Evolutionary conservation across 2,329 filamentous ascomycete genomes (phyloP), one percentile per base, ranked within the genome.

Genomic region (Penicillium sp.): DNA sequence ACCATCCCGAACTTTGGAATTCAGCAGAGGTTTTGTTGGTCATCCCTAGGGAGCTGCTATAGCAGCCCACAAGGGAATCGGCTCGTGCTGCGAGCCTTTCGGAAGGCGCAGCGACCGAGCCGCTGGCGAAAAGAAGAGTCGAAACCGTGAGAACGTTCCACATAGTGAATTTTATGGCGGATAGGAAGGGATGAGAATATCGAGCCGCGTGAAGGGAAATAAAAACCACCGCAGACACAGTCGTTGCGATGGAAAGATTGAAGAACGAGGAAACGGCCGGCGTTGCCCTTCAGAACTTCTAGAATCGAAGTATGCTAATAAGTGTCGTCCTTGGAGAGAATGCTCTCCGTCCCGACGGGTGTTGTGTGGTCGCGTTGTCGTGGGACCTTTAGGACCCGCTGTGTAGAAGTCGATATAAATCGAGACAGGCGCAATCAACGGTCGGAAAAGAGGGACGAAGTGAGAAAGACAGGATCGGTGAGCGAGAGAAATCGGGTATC

Each of bases 1-100:
- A 88, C 62, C 80, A 80, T 52, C 84, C 84, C 29, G 74, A 72
- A 60, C 79, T 82, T 65, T 86, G 84, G 65, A 78, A 87, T 27
- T 70, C 75, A 56, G 78, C 83, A 13, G 65, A 56, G 16, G 80
- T 82, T 58, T 80, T 74, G 59, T 82, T 75, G 48, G 72, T 71
- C 52, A 86, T 73, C 3, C 77, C 77, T n/a, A 68, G 70, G 6
- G 76, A 73, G 19, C 74, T 77, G 43, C 72, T 76, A 70, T 81
- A 86, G 73, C 84, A 87, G 46, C 83, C 84, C 46, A 79, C 71
- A 22, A 70, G 67, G 16, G 62, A 68, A n/a, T 39, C 22, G n/a
- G 51, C 39, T 31, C 64, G 64, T 19, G 48, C 37, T 48, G 24
- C 48, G 29, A 64, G 46, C 14, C 59, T 51, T 39, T 61, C 27